Conservation (phyloP, 371 early-diverging fungal genomes). For the Mortierella sp. region DNA sequence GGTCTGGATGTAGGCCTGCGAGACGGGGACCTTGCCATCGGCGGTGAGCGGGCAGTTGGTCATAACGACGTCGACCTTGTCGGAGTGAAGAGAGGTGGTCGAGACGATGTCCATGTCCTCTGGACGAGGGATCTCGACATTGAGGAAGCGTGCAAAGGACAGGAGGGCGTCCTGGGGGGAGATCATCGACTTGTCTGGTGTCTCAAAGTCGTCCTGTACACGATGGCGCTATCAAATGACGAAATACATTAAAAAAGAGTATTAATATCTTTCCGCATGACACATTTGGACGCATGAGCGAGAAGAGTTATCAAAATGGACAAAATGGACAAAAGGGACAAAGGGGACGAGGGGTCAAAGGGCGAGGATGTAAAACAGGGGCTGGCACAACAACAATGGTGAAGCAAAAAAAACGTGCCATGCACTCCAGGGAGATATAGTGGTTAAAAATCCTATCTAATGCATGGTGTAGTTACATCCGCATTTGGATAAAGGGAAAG, state of each 20-base stretch:
- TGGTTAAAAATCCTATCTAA: too few species aligned
- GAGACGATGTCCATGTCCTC: slow-evolving; percentile 51
- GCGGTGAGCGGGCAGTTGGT: slow-evolving; percentile 72
- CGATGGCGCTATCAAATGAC: background rate
- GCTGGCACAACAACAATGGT: too few species aligned
- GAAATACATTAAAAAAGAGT: background rate
- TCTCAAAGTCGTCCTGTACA: background rate
- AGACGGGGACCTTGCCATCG: slow-evolving; percentile 63
- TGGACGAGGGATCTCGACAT: slow-evolving; percentile 45
- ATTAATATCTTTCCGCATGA: slow-evolving; percentile 1
- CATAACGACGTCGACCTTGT: slow-evolving; percentile 48
- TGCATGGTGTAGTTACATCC: too few species aligned
- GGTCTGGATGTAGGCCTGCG: slow-evolving; percentile 67
- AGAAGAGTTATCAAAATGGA: too few species aligned
- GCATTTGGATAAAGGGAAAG: too few species aligned
- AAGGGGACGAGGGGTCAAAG: background rate
- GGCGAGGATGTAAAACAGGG: background rate
- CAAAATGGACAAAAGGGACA: background rate
- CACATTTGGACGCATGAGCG: background rate
- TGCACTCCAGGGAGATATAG: too few species aligned
- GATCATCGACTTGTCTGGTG: slow-evolving; percentile 6
- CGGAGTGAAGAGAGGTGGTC: slow-evolving; percentile 33
- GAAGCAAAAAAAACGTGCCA: too few species aligned
- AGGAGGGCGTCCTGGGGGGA: slow-evolving; percentile 56
- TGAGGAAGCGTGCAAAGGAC: slow-evolving; percentile 54